A percentile compares a stretch with the other conserved stretches of the same genome.
phyloP scores from a whole-genome alignment of 2,329 filamentous ascomycete species.

The Lachnellula willkommii region DNA sequence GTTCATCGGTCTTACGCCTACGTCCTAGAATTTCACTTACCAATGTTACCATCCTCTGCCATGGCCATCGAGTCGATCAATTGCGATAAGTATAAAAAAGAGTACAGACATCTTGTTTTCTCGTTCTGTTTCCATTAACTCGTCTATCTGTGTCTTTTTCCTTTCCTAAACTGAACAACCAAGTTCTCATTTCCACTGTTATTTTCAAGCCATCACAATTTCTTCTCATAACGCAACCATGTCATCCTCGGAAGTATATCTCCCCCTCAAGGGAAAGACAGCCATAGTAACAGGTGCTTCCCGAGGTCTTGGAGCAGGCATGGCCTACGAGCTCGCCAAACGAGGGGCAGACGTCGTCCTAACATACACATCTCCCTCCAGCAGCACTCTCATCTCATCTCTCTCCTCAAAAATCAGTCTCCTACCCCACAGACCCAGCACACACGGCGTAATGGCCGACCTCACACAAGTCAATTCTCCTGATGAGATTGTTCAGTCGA shows the following conservation, averaged over 20 bases:
- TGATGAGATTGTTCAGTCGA: constrained; percentile 49
- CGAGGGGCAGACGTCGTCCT: constrained; percentile 15
- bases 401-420: neutral
- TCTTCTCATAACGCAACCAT: neutral
- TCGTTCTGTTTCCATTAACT: no score
- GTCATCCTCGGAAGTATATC: neutral
- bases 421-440: constrained; percentile 52
- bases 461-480: constrained; percentile 57
- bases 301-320: constrained; percentile 15
- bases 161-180: no score
- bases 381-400: neutral
- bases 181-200: neutral
- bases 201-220: neutral
- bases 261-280: constrained; percentile 9
- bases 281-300: constrained; percentile 17
- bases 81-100: no score
- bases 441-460: constrained; percentile 61
- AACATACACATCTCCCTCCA: constrained; percentile 2
- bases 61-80: no score
- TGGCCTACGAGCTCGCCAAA: constrained; percentile 11
- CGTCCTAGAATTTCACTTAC: no score
- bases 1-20: no score
- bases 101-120: no score
- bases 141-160: no score
- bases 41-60: no score